Conservation (phyloP, 2,329 filamentous ascomycete genomes). For the Tolypocladium sp. region DNA sequence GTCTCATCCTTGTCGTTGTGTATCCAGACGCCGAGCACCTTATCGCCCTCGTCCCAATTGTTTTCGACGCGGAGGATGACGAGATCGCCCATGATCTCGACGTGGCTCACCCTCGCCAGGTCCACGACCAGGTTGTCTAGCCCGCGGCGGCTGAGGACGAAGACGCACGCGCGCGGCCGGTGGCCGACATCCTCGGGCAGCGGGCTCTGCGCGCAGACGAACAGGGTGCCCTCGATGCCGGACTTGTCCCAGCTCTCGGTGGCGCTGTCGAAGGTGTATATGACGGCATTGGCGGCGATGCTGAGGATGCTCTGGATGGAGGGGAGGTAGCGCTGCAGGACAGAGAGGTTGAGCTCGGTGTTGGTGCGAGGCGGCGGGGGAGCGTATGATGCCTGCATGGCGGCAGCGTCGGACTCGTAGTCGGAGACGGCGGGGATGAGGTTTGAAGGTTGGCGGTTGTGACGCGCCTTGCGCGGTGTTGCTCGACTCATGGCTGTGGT, state of each 20-base stretch:
- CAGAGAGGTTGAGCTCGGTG: constrained; percentile 78
- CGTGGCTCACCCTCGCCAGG: constrained; percentile 49
- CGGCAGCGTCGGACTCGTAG: constrained; percentile 57
- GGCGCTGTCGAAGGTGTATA: constrained; percentile 67
- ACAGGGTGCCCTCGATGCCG: constrained; percentile 78
- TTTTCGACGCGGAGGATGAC: constrained; percentile 37
- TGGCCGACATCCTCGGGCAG: constrained; percentile 23
- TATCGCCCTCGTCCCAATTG: constrained; percentile 22
- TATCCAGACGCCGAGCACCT: constrained; percentile 46
- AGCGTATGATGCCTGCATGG: constrained; percentile 25
- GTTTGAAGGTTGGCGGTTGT: constrained; percentile 31
- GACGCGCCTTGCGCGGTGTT: constrained; percentile 30
- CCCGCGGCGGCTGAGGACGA: constrained; percentile 64
- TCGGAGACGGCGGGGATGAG: constrained; percentile 39
- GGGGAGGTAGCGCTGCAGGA: constrained; percentile 74
- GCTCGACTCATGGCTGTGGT: constrained; percentile 30
- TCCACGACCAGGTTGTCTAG: constrained; percentile 63
- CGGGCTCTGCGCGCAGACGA: constrained; percentile 62
- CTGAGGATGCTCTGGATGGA: constrained; percentile 64
- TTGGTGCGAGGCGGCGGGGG: constrained; percentile 57
- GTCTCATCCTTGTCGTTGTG: constrained; percentile 40
- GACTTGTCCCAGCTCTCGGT: constrained; percentile 73
- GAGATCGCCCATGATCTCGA: constrained; percentile 52
- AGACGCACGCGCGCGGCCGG: constrained; percentile 44
- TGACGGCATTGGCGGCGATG: constrained; percentile 75